These are phyloP conservation scores for Aspergillus felis DNA, from an alignment of 2,329 filamentous ascomycete species.

Conservation along the genomic window DNA sequence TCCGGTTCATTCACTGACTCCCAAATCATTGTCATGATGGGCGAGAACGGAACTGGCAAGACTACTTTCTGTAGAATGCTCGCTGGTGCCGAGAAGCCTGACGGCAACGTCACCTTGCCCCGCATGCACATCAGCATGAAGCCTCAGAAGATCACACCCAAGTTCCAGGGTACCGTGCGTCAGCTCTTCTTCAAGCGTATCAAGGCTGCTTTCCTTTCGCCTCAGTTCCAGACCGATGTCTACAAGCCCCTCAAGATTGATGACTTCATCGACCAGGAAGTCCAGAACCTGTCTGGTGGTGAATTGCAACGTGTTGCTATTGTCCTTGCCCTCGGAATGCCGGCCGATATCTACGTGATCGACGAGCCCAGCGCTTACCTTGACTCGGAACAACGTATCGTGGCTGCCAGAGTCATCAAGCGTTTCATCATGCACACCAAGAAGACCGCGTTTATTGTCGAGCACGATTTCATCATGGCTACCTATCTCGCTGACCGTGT, in stretches of 20 bases:
- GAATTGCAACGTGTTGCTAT: slow-evolving; percentile 99
- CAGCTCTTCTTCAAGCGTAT: slow-evolving; percentile 99
- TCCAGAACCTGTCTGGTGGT: slow-evolving; percentile 98
- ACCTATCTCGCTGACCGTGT: slow-evolving; percentile 83
- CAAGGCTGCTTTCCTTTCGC: slow-evolving; percentile 90
- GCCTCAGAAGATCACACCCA: slow-evolving; percentile 98
- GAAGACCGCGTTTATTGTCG: slow-evolving; percentile 98
- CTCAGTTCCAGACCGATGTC: slow-evolving; percentile 98
- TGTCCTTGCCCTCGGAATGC: slow-evolving; percentile 89
- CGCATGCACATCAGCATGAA: slow-evolving; percentile 99
- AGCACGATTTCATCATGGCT: slow-evolving; percentile 99
- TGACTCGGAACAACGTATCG: slow-evolving; percentile 98
- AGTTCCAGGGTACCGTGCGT: slow-evolving; percentile 93
- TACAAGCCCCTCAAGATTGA: slow-evolving; percentile 99
- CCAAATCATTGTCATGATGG: slow-evolving; percentile 99
- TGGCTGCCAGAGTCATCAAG: slow-evolving; percentile 96
- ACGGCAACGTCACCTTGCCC: slow-evolving; percentile 71
- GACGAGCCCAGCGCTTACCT: slow-evolving; percentile 97
- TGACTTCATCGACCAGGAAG: slow-evolving; percentile 98
- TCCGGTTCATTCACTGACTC: slow-evolving; percentile 90
- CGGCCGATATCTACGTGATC: slow-evolving; percentile 97
- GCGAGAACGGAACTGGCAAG: slow-evolving; percentile 98
- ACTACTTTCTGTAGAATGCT: slow-evolving; percentile 98
- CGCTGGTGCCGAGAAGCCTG: slow-evolving; percentile 88
- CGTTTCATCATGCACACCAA: slow-evolving; percentile 99